These are phyloP conservation scores for Colletotrichum simmondsii DNA, from an alignment of 2,329 filamentous ascomycete species.

Conservation along the genomic window DNA sequence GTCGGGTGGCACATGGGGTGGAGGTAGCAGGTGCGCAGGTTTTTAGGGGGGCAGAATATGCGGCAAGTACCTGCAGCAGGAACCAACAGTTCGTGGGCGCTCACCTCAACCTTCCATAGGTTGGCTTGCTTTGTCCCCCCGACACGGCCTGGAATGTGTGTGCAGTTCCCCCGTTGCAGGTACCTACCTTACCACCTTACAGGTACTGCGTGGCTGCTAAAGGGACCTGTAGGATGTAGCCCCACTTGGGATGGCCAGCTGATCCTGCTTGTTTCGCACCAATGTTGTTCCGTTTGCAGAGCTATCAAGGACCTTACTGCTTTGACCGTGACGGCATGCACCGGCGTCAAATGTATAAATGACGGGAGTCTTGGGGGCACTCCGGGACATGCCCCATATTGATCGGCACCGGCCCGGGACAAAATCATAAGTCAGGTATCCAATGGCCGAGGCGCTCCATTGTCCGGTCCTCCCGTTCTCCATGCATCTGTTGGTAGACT, in stretches of 20 bases:
- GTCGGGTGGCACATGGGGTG: conserved; percentile 20
- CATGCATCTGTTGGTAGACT: too few species aligned
- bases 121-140: not conserved
- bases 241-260: conserved; percentile 26
- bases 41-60: conserved; percentile 23
- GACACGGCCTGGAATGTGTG: not conserved
- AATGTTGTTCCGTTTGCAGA: conserved; percentile 25
- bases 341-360: conserved; percentile 5
- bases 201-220: not conserved
- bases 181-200: not conserved
- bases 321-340: not conserved
- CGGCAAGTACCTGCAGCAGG: conserved; percentile 35
- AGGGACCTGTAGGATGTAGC: not conserved
- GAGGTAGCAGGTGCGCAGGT: conserved; percentile 10
- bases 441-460: not conserved
- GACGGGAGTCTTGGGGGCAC: not conserved
- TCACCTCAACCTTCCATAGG: not conserved
- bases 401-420: conserved; percentile 1
- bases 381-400: not conserved
- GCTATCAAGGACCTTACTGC: not conserved
- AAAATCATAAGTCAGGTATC: not conserved
- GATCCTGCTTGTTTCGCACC: conserved; percentile 28
- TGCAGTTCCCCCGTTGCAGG: conserved; percentile 16
- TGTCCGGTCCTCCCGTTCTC: not conserved
- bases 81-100: conserved; percentile 34